Base-by-base conservation (phyloP, 495 filamentous ascomycete genomes). In the Parathielavia appendiculata region DNA sequence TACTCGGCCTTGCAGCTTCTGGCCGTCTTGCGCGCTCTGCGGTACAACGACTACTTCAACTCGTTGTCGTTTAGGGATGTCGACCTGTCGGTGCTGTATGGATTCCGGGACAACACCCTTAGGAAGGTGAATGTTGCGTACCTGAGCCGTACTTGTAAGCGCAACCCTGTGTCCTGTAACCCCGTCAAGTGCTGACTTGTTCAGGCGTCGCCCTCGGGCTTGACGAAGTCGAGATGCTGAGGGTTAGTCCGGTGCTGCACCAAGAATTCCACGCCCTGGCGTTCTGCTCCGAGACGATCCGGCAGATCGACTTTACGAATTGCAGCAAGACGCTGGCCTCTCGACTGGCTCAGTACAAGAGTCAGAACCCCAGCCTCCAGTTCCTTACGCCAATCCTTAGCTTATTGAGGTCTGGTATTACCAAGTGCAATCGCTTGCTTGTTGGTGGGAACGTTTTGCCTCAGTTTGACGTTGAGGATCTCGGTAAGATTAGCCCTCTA, bases 1-100 rank as follows among this genome's bases (percentile, higher is more conserved):
- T 98, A 98, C 65, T 83, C 78, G 5, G 69, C 81, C 7, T 67
- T 86, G 49, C 93, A 97, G 69, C 69, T 97, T 23, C 75, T 98
- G 40, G 91, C 93, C 2, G 82, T 97, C 23, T 81, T 96, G 77
- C 83, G 92, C 19, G 83, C 93, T 7, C 73, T 98, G 49, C 82
- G 93, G 38, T 98, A 95, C 73, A 97, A 97, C 64, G 90, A 96
- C 68, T 88, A 83, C 14, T 97, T 97, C 70, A 79, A 79, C 51
- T 87, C 89, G 1, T 81, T 98, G 39, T 96, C 91, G 1, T 96
- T 97, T 69, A 74, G 79, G 14, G 83, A 86, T 30, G 81, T 95
- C 48, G 83, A 80, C 58, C 78, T 98, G 11, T 62, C 67, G 1
- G 63, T 60, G 16, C 66, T 78, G 16, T 67, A 67, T 40, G 66